Conservation (phyloP, 441 rosid genomes). For the Syzygium syzygioides region DNA sequence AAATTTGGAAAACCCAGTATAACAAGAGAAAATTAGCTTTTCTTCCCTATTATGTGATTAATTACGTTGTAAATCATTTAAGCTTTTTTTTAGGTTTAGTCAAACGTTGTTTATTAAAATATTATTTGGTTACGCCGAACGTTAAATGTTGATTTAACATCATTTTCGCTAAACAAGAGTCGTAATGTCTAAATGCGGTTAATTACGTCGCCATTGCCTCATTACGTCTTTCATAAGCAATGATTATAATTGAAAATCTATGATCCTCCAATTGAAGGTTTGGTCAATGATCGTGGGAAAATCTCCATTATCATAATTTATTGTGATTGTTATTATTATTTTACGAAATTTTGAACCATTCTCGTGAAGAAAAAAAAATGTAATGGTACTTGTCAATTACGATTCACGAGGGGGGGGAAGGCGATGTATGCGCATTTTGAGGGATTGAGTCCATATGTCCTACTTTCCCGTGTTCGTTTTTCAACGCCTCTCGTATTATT, state of each 20-base stretch:
- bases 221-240: not conserved
- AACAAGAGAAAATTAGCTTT: not conserved
- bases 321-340: not conserved
- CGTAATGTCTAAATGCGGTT: not conserved
- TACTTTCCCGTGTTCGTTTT: not conserved
- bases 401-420: not conserved
- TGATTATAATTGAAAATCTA: not conserved
- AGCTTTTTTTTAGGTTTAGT: not conserved
- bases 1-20: not conserved
- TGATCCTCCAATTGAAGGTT: not conserved
- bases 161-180: fast-evolving
- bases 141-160: not conserved
- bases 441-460: not conserved
- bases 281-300: not conserved
- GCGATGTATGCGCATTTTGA: not conserved
- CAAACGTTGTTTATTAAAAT: not conserved
- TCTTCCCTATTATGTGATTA: not conserved
- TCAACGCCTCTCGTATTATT: not conserved
- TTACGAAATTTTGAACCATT: not conserved
- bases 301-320: not conserved
- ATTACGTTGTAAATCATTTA: not conserved
- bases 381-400: not conserved
- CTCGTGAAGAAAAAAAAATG: not conserved
- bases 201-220: not conserved
- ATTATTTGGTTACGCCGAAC: not conserved